Conservation (phyloP, 2,329 filamentous ascomycete species). For the Rutstroemia sp. region DNA sequence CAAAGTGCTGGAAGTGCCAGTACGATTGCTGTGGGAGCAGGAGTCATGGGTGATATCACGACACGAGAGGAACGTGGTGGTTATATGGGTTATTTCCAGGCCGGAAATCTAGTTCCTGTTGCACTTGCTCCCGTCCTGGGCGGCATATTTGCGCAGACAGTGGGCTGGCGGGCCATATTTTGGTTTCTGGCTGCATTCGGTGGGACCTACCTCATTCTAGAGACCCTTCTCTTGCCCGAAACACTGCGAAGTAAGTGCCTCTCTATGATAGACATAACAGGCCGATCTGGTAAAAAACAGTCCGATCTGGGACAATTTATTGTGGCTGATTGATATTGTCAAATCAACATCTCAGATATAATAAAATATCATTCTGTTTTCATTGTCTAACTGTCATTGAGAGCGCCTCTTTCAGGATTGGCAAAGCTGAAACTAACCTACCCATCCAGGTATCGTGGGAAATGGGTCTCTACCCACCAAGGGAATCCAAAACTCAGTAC, state of each 20-base stretch:
- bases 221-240: constrained; percentile 38
- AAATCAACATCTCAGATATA: no score
- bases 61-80: constrained; percentile 52
- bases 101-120: constrained; percentile 30
- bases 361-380: no score
- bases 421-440: background rate
- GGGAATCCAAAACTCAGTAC: constrained; percentile 14
- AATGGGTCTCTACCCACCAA: constrained; percentile 27
- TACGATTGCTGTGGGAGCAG: constrained; percentile 51
- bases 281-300: no score
- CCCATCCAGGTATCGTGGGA: constrained; percentile 27
- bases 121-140: constrained; percentile 42
- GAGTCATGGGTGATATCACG: constrained; percentile 56
- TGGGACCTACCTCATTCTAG: constrained; percentile 30
- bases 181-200: constrained; percentile 44
- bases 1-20: constrained; percentile 48
- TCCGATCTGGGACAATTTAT: no score
- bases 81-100: constrained; percentile 55
- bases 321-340: no score
- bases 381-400: no score
- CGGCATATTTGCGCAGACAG: constrained; percentile 35
- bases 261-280: no score
- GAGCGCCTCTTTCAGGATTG: background rate
- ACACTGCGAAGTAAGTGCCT: constrained; percentile 24
- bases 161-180: constrained; percentile 44